A percentile compares a stretch with the other conserved stretches of the same genome.
These are phyloP conservation scores for Torulaspora franciscae DNA, from an alignment of 805 yeast species.

Conservation along the genomic window DNA sequence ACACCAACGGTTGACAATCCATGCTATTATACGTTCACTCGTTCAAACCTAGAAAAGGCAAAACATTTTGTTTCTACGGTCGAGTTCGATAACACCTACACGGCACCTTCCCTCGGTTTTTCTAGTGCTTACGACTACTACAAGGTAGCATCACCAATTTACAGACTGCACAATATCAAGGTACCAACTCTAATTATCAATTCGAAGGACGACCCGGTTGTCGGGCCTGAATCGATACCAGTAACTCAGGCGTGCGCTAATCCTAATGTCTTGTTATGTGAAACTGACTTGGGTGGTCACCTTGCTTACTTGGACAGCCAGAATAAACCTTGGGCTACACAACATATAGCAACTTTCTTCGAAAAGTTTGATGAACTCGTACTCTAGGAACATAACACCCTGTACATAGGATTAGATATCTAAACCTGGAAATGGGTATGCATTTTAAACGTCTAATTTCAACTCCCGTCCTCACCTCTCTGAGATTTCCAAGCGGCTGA, in stretches of 20 bases:
- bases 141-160: constrained; percentile 57
- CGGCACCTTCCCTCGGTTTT: constrained; percentile 60
- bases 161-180: constrained; percentile 49
- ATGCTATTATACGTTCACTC: constrained; percentile 28
- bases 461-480: constrained; percentile 71
- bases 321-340: constrained; percentile 46
- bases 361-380: constrained; percentile 37
- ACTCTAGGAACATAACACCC: constrained; percentile 3
- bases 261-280: constrained; percentile 53
- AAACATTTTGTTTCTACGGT: constrained; percentile 38
- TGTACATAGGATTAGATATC: not conserved
- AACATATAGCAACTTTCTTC: constrained; percentile 41
- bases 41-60: constrained; percentile 37
- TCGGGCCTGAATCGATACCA: constrained; percentile 50
- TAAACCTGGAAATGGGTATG: not conserved
- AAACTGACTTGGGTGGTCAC: constrained; percentile 69
- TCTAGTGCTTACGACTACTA: constrained; percentile 59
- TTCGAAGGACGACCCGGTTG: constrained; percentile 61
- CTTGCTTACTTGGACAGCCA: constrained; percentile 46
- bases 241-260: constrained; percentile 44
- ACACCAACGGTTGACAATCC: constrained; percentile 23
- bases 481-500: constrained; percentile 65
- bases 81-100: constrained; percentile 59
- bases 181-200: constrained; percentile 60
- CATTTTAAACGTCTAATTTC: not conserved